Conservation (phyloP, 306 rosid species). For the Fragaria vesca region DNA sequence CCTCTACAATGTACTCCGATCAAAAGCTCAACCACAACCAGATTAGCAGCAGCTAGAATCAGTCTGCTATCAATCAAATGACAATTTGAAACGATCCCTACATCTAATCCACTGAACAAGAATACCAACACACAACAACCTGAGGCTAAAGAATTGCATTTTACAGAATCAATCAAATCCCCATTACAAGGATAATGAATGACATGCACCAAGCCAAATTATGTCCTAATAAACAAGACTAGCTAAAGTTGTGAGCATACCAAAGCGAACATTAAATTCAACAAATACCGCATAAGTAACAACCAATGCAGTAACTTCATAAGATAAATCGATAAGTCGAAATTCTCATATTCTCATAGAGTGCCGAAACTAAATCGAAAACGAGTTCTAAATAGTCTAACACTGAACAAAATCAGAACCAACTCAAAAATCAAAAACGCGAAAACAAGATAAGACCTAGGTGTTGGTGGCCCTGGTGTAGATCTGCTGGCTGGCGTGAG, state of each 20-base stretch:
- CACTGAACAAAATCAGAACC: neutral
- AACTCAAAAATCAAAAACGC: neutral
- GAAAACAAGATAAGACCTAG: neutral
- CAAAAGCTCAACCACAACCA: too few species aligned
- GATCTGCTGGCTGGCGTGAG: conserved; percentile 31
- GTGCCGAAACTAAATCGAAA: neutral
- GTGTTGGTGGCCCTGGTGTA: conserved; percentile 33
- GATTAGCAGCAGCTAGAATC: neutral
- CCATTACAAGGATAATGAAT: too few species aligned
- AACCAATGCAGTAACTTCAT: neutral
- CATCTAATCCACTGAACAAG: too few species aligned
- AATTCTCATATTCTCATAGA: neutral
- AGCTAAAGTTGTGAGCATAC: neutral
- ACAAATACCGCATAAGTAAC: too few species aligned
- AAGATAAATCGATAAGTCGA: neutral
- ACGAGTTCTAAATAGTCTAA: neutral
- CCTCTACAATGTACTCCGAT: too few species aligned
- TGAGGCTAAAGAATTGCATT: neutral
- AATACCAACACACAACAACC: neutral
- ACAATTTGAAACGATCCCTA: too few species aligned
- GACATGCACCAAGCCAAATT: neutral
- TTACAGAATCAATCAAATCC: too few species aligned
- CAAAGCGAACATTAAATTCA: neutral
- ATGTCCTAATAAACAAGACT: neutral
- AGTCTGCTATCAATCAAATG: too few species aligned